A percentile compares a stretch with the other conserved stretches of the same genome.
Evolutionary conservation across 2,329 filamentous ascomycete species (phyloP).

Genomic region (Ceratocystis harringtonii): DNA sequence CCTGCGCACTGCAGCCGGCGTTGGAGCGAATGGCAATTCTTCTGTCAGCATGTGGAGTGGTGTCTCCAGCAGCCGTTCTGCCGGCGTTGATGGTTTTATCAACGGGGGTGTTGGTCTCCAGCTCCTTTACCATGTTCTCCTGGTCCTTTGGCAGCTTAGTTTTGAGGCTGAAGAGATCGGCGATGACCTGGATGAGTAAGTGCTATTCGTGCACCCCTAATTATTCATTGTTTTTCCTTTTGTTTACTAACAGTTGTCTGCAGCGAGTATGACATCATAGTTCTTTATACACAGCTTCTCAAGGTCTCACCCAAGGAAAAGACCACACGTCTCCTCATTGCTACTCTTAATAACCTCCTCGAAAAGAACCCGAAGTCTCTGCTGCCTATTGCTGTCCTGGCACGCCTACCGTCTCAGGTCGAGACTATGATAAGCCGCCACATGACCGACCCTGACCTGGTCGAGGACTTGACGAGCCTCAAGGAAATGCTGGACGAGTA

Average conservation of each 20-base stretch:
- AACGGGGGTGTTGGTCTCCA: slow-evolving; percentile 83
- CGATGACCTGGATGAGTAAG: slow-evolving; percentile 71
- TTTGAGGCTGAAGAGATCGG: slow-evolving; percentile 68
- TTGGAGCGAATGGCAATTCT: slow-evolving; percentile 48
- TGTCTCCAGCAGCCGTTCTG: slow-evolving; percentile 36
- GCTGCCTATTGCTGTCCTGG: slow-evolving; percentile 74
- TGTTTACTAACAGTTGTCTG: neutral
- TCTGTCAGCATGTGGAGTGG: slow-evolving; percentile 48
- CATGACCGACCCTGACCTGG: slow-evolving; percentile 47
- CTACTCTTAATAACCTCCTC: slow-evolving; percentile 78
- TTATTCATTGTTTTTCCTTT: neutral
- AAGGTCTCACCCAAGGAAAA: slow-evolving; percentile 94
- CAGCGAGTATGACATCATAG: slow-evolving; percentile 83
- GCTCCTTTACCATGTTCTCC: slow-evolving; percentile 80
- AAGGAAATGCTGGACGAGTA: slow-evolving; percentile 52
- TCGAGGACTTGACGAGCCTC: slow-evolving; percentile 45
- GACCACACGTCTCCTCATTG: slow-evolving; percentile 79
- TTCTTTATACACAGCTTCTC: slow-evolving; percentile 82
- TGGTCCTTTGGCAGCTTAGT: slow-evolving; percentile 92
- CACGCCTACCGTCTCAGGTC: slow-evolving; percentile 57
- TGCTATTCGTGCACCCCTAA: slow-evolving; percentile 15
- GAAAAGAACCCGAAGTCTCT: slow-evolving; percentile 51
- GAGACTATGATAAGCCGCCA: slow-evolving; percentile 48
- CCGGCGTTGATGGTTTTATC: slow-evolving; percentile 45
- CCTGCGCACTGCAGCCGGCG: slow-evolving; percentile 60